A percentile compares a stretch with the other conserved stretches of the same genome.
These are phyloP conservation scores for Peronosclerospora sorghi DNA, from an alignment of 352 stramenopile genomes.

Conservation along the genomic window DNA sequence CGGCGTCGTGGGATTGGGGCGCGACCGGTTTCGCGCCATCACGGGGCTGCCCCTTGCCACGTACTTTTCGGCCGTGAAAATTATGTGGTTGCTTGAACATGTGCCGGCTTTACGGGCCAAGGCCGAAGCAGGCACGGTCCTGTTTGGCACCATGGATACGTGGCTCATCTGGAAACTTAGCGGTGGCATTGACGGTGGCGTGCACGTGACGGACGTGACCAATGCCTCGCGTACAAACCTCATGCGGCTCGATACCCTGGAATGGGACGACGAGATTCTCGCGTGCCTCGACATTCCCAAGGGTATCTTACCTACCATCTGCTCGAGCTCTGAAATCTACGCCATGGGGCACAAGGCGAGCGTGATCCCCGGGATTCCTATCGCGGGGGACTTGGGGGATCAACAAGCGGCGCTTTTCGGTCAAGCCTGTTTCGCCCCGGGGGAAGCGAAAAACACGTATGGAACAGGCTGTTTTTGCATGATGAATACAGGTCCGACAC, in stretches of 20 bases:
- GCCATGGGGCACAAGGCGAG: slow-evolving; percentile 39
- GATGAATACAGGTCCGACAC: slow-evolving; percentile 94
- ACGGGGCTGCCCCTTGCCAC: slow-evolving; percentile 94
- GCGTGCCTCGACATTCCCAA: slow-evolving; percentile 80
- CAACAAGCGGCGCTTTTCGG: slow-evolving; percentile 96
- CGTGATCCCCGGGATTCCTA: slow-evolving; percentile 79
- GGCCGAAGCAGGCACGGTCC: slow-evolving; percentile 69
- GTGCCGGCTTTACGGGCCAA: slow-evolving; percentile 81
- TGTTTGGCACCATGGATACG: slow-evolving; percentile 98
- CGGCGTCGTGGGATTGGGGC: slow-evolving; percentile 38
- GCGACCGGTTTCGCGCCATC: slow-evolving; percentile 55
- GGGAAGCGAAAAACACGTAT: slow-evolving; percentile 98
- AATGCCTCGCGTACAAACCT: slow-evolving; percentile 96
- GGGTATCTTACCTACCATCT: slow-evolving; percentile 87
- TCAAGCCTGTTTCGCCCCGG: slow-evolving; percentile 91
- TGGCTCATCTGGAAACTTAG: slow-evolving; percentile 95
- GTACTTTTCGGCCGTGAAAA: slow-evolving; percentile 98
- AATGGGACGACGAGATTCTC: slow-evolving; percentile 87
- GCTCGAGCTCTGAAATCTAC: slow-evolving; percentile 85
- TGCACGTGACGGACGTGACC: slow-evolving; percentile 96
- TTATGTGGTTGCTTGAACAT: slow-evolving; percentile 96
- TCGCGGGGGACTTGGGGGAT: slow-evolving; percentile 92
- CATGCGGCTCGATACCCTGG: slow-evolving; percentile 86
- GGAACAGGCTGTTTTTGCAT: slow-evolving; percentile 98
- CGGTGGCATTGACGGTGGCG: slow-evolving; percentile 58